Conservation (phyloP, 805 yeast species). For the Starmerella floricola region DNA sequence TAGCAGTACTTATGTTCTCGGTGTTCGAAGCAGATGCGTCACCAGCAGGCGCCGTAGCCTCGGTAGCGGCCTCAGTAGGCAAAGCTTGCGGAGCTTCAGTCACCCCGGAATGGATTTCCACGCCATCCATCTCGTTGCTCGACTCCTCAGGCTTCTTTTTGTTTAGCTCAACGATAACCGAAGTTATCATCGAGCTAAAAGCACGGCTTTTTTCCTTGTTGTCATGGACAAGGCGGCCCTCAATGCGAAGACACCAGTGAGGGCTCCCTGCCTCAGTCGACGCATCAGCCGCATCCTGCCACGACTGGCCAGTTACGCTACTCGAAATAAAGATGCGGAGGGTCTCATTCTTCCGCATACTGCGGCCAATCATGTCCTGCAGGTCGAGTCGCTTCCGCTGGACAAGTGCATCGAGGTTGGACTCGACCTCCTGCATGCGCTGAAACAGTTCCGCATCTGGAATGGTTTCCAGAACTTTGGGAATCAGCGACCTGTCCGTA, state of each 20-base stretch:
- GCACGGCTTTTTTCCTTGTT: slow-evolving; percentile 42
- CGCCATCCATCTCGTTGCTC: slow-evolving; percentile 18
- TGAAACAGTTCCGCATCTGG: slow-evolving; percentile 68
- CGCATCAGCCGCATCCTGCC: slow-evolving; percentile 43
- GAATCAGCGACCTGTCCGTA: slow-evolving; percentile 43
- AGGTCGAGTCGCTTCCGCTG: slow-evolving; percentile 76
- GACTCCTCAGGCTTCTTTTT: slow-evolving; percentile 1
- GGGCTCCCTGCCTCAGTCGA: slow-evolving; percentile 20
- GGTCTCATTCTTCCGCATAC: slow-evolving; percentile 40
- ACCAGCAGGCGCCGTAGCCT: background rate
- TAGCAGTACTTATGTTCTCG: too few relatives aligned
- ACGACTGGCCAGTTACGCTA: slow-evolving; percentile 74
- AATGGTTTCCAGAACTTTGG: slow-evolving; percentile 35
- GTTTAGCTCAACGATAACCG: slow-evolving; percentile 67
- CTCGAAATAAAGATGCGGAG: slow-evolving; percentile 75
- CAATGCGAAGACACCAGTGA: slow-evolving; percentile 73
- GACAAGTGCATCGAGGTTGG: slow-evolving; percentile 63
- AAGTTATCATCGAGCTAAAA: slow-evolving; percentile 70
- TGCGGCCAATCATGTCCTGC: slow-evolving; percentile 51
- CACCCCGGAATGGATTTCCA: background rate
- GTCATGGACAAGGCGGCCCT: slow-evolving; percentile 63
- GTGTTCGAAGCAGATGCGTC: background rate
- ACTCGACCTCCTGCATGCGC: slow-evolving; percentile 67
- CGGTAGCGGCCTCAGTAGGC: too few relatives aligned
- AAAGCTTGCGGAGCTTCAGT: background rate